Conservation (phyloP, 495 filamentous ascomycete genomes). For the Penicillium silybi region DNA sequence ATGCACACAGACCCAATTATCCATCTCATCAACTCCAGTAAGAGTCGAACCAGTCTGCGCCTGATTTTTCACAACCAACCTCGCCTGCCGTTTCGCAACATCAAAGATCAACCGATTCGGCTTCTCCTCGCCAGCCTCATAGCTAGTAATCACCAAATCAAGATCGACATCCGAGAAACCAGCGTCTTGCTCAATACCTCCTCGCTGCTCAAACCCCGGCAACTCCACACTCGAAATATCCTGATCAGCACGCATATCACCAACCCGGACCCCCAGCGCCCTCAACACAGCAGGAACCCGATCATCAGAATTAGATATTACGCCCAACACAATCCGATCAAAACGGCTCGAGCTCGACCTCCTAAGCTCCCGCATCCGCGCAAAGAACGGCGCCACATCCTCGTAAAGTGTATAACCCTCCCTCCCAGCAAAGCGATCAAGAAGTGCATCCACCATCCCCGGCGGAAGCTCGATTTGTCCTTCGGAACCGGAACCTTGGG, state of each 20-base stretch:
- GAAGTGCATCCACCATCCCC: conserved; percentile 49
- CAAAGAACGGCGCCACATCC: conserved; percentile 53
- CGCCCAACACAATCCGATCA: conserved; percentile 51
- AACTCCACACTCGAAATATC: conserved; percentile 28
- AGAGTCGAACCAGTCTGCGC: not conserved
- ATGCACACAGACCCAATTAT: conserved; percentile 52
- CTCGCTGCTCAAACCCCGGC: conserved; percentile 39
- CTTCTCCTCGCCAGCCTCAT: conserved; percentile 69
- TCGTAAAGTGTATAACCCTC: conserved; percentile 59
- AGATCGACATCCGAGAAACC: conserved; percentile 41
- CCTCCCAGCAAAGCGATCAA: conserved; percentile 56
- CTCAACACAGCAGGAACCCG: conserved; percentile 58
- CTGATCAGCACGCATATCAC: conserved; percentile 32
- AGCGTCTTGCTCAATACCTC: not conserved
- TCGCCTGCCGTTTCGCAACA: conserved; percentile 49
- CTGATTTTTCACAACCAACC: conserved; percentile 2
- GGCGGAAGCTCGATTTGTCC: conserved; percentile 25
- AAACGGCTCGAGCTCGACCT: conserved; percentile 3
- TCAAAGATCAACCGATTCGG: conserved; percentile 61
- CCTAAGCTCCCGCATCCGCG: conserved; percentile 28
- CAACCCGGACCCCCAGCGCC: conserved; percentile 57
- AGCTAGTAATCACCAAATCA: conserved; percentile 66
- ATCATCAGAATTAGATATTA: conserved; percentile 77
- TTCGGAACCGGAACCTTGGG: not conserved
- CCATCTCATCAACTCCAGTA: not conserved